These are phyloP conservation scores for Avena sativa DNA, from an alignment of 176 grass and related monocot species.

Conservation along the genomic window DNA sequence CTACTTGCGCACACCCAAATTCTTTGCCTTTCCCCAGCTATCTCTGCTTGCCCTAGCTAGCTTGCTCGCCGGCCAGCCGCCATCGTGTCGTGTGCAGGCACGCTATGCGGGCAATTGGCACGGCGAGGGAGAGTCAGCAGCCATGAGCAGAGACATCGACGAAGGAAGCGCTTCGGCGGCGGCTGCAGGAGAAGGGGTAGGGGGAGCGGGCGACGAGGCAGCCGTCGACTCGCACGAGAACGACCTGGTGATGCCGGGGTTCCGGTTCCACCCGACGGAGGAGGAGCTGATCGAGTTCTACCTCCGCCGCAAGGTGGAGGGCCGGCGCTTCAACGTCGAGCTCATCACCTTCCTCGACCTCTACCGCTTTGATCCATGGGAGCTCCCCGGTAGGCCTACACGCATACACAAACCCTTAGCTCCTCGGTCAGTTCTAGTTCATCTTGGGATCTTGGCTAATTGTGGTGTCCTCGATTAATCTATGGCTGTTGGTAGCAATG, in stretches of 20 bases:
- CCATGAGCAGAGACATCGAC: constrained; percentile 45
- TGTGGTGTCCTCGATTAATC: not conserved
- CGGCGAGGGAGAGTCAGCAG: constrained; percentile 21
- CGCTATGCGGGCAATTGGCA: constrained; percentile 46
- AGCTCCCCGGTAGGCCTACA: constrained; percentile 63
- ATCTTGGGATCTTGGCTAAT: not conserved
- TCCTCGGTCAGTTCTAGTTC: not conserved
- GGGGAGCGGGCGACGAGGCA: not conserved
- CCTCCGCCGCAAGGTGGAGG: constrained; percentile 93
- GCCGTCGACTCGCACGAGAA: constrained; percentile 59
- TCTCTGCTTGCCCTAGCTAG: constrained; percentile 37
- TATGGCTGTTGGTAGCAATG: constrained; percentile 57
- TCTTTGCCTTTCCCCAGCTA: constrained; percentile 27
- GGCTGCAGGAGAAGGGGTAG: constrained; percentile 15
- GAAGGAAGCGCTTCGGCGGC: constrained; percentile 19
- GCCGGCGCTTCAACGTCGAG: constrained; percentile 84
- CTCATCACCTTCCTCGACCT: constrained; percentile 92
- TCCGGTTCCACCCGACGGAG: constrained; percentile 98
- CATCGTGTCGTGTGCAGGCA: not conserved
- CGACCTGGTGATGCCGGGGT: constrained; percentile 80
- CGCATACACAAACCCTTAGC: not conserved
- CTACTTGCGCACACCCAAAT: constrained; percentile 31
- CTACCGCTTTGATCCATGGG: constrained; percentile 90
- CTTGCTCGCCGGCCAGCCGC: not conserved
- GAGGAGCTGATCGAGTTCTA: constrained; percentile 97